Conservation (phyloP, 306 rosid genomes). For the Neltuma alba region DNA sequence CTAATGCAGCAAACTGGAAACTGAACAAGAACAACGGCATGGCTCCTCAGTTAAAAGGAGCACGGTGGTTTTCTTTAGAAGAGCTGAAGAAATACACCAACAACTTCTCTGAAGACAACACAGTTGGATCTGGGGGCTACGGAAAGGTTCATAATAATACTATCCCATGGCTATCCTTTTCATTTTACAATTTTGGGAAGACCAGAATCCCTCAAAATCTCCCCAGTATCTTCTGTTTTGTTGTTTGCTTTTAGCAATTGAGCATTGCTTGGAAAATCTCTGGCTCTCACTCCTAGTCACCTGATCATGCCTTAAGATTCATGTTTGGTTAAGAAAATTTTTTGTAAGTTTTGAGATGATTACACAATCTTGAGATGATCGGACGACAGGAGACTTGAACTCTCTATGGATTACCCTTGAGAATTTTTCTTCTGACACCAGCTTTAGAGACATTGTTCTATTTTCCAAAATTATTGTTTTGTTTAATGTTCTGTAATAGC, state of each 20-base stretch:
- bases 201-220: not conserved
- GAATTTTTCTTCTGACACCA: slow-evolving; percentile 11
- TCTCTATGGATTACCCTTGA: not conserved
- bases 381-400: not conserved
- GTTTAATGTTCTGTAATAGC: slow-evolving; percentile 9
- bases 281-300: no score
- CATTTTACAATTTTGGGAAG: not conserved
- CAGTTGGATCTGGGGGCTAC: slow-evolving; percentile 74
- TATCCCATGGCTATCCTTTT: slow-evolving; percentile 12
- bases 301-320: not conserved
- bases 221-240: not conserved
- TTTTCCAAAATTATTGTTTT: slow-evolving; percentile 12
- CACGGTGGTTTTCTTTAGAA: slow-evolving; percentile 69
- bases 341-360: not conserved
- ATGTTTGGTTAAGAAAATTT: not conserved
- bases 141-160: slow-evolving; percentile 58
- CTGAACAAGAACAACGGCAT: slow-evolving; percentile 46
- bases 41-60: slow-evolving; percentile 70
- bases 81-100: slow-evolving; percentile 66
- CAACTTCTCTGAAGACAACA: slow-evolving; percentile 51
- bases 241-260: slow-evolving; percentile 6
- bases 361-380: not conserved
- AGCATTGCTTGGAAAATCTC: not conserved
- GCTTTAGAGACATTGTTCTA: slow-evolving; percentile 16
- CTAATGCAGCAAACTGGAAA: slow-evolving; percentile 58